phyloP scores from a whole-genome alignment of 768 basidiomycete genomes.

The Boletus rufocinnamomeus region DNA sequence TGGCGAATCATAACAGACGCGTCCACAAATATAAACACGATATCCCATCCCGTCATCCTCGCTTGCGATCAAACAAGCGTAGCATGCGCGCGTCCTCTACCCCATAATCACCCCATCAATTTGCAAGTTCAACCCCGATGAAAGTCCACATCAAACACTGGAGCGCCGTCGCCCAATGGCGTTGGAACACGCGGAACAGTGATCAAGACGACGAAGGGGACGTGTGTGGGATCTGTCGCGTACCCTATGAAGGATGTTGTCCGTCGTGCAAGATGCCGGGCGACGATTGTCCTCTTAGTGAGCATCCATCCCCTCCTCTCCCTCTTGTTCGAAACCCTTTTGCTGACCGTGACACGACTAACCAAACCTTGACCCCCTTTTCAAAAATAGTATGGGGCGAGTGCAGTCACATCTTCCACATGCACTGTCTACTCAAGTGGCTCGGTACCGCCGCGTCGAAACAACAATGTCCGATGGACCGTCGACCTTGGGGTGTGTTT shows the following conservation, averaged over 20 bases:
- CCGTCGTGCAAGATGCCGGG: conserved; percentile 96
- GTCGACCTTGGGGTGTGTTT: conserved; percentile 83
- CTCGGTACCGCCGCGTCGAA: conserved; percentile 86
- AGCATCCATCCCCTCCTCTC: not conserved
- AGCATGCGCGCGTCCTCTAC: not conserved
- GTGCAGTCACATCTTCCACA: conserved; percentile 96
- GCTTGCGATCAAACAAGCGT: not conserved
- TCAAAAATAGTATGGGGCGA: conserved; percentile 79
- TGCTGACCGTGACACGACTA: not conserved
- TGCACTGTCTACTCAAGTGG: conserved; percentile 99
- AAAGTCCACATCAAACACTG: conserved; percentile 82
- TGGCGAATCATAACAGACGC: not conserved
- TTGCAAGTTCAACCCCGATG: conserved; percentile 48
- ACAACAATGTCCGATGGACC: conserved; percentile 98
- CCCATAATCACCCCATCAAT: not conserved
- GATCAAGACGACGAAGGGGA: conserved; percentile 54
- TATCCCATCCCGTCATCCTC: too few relatives aligned
- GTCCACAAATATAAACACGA: not conserved
- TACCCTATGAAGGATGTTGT: conserved; percentile 92
- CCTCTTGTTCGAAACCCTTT: not conserved
- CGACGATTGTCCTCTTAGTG: conserved; percentile 88
- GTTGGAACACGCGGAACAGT: conserved; percentile 63
- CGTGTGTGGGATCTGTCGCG: conserved; percentile 86
- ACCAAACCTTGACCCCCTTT: too few relatives aligned
- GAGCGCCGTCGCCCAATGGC: conserved; percentile 89